Evolutionary conservation across 2,329 filamentous ascomycete genomes (phyloP).

Genomic region (Cyphellophora europaea): DNA sequence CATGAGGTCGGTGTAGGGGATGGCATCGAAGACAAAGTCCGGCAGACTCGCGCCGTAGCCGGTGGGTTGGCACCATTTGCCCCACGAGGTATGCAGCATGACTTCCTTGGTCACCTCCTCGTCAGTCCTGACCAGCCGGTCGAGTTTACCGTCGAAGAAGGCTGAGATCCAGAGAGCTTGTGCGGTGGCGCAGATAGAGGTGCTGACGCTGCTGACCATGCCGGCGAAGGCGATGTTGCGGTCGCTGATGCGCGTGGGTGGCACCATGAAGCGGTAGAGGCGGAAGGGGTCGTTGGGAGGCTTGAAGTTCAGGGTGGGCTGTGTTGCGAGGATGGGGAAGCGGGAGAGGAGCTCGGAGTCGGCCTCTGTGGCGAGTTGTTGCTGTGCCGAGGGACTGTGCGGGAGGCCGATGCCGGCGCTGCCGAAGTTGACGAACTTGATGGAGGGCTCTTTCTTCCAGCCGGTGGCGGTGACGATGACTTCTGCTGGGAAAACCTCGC

Average conservation of each 20-base stretch:
- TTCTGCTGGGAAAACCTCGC: conserved; percentile 35
- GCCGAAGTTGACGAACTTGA: conserved; percentile 38
- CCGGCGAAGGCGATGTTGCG: conserved; percentile 41
- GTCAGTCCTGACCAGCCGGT: conserved; percentile 17
- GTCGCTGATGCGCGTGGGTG: conserved; percentile 27
- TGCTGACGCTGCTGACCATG: conserved; percentile 35
- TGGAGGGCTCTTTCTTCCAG: conserved; percentile 41
- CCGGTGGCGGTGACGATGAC: conserved; percentile 47
- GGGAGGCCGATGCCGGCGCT: conserved; percentile 40
- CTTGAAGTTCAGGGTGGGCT: conserved; percentile 24
- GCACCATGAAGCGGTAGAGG: conserved; percentile 37
- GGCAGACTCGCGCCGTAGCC: conserved; percentile 55
- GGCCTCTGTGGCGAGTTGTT: conserved; percentile 29
- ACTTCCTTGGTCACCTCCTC: conserved; percentile 44
- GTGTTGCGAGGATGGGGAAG: conserved; percentile 40
- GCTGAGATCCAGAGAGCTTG: conserved; percentile 55
- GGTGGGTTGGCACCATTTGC: conserved; percentile 47
- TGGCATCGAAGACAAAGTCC: conserved; percentile 64
- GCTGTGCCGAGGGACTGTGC: conserved; percentile 23
- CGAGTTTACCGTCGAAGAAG: conserved; percentile 48
- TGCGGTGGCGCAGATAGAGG: conserved; percentile 33
- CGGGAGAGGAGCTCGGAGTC: conserved; percentile 41
- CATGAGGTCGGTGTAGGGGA: conserved; percentile 66
- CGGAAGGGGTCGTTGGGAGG: conserved; percentile 25
- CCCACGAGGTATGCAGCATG: conserved; percentile 57